Evolutionary conservation across 1,284 basidiomycete genomes (phyloP), one percentile per base, ranked within the genome.

Genomic region (Phellinidium pouzarii): DNA sequence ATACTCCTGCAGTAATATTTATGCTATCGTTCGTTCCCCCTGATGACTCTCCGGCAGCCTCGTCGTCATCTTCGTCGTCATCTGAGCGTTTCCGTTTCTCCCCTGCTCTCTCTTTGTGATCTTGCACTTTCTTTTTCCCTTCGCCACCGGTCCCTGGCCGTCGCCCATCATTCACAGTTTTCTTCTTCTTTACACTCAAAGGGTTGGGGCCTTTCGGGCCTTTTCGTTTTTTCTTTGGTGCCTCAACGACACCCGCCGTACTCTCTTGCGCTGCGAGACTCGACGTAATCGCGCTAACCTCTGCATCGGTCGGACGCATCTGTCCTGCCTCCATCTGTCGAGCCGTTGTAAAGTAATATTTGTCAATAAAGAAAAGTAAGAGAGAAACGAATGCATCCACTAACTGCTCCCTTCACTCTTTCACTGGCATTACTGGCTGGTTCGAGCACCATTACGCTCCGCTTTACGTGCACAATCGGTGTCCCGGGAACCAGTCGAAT

Each of bases 201-300:
- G 95, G 93, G 70, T 99, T 99, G 0, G 94, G 92, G 0, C 77
- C 91, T 65, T 92, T 94, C 0, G 86, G 83, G 1, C 82, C 83
- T 62, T 78, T 85, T 59, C 75, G 79, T 65, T 81, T 86, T 65
- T 79, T 84, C 40, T 67, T 70, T n/a, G 66, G 65, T 38, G 67
- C 71, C 54, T 76, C 71, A 12, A 60, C 36, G 2, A n/a, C 34
- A 44, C 36, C 20, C 12, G 48, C 9, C 22, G 31, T 46, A 23
- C 4, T 34, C 9, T 26, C 46, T 43, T 7, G 34, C 31, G 17
- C n/a, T 3, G 61, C 59, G 12, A 70, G 64, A 4, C 68, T 57
- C 17, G 68, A 56, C 0, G 77, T 66, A 7, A 75, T 59, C 25
- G 60, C 57, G 3, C 71, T 66, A 38, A 73, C 61, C 53, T 83